These are phyloP conservation scores for Baudoinia panamericana DNA, from an alignment of 495 filamentous ascomycete species.

Conservation along the genomic window DNA sequence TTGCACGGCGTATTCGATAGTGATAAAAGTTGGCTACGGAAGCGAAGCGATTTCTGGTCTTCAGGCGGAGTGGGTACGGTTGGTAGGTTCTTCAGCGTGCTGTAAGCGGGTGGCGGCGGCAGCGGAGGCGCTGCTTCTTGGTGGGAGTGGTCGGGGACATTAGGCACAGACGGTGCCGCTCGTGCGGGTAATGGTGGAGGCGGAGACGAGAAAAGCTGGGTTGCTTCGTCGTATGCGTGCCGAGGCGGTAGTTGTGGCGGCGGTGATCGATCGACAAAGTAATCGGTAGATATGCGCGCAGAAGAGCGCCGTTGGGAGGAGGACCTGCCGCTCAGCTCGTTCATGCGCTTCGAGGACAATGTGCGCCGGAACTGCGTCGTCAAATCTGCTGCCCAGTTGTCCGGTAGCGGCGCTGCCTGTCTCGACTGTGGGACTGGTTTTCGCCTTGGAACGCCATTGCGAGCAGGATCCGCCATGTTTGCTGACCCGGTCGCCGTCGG, in stretches of 20 bases:
- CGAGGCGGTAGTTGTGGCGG: conserved; percentile 29
- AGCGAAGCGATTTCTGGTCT: conserved; percentile 64
- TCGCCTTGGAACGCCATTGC: conserved; percentile 14
- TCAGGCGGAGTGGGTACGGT: conserved; percentile 66
- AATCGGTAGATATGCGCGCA: conserved; percentile 41
- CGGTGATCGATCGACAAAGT: conserved; percentile 21
- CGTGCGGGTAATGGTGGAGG: conserved; percentile 29
- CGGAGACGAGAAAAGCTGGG: too few species aligned
- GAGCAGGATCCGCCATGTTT: conserved; percentile 20
- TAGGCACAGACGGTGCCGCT: conserved; percentile 30
- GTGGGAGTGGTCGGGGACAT: too few species aligned
- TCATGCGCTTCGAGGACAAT: conserved; percentile 64
- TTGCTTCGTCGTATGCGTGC: conserved; percentile 30
- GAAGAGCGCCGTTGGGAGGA: conserved; percentile 36
- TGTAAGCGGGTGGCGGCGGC: conserved; percentile 46
- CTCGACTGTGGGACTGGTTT: conserved; percentile 11
- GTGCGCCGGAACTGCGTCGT: conserved; percentile 62
- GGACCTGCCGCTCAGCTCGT: conserved; percentile 48
- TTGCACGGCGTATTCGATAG: conserved; percentile 74
- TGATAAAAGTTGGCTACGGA: conserved; percentile 67
- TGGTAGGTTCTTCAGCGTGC: conserved; percentile 58
- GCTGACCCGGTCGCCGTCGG: background rate
- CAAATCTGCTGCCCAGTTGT: conserved; percentile 33
- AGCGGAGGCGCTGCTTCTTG: conserved; percentile 12
- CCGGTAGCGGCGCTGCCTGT: conserved; percentile 12